Evolutionary conservation across 805 yeast genomes (phyloP).

Genomic region (Candida ficus): DNA sequence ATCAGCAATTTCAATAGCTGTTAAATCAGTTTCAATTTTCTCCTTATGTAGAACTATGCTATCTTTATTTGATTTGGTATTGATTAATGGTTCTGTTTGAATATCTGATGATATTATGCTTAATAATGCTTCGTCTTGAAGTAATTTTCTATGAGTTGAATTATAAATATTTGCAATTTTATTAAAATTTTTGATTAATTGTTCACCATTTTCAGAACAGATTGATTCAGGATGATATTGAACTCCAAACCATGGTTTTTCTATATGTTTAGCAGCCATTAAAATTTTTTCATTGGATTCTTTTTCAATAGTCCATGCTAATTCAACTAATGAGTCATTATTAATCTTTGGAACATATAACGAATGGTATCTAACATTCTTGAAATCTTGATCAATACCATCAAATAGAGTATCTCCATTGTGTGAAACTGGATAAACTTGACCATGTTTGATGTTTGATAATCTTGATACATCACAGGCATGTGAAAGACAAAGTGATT

Average conservation of each 20-base stretch:
- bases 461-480: conserved; percentile 55
- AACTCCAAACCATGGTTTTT: conserved; percentile 79
- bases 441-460: conserved; percentile 76
- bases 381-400: conserved; percentile 39
- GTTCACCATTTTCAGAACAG: conserved; percentile 65
- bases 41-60: not conserved
- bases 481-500: conserved; percentile 60
- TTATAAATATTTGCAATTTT: conserved; percentile 21
- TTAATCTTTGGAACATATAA: conserved; percentile 42
- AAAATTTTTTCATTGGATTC: conserved; percentile 34
- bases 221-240: conserved; percentile 97
- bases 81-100: conserved; percentile 18
- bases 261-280: conserved; percentile 73
- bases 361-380: conserved; percentile 88
- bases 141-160: conserved; percentile 20
- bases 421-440: conserved; percentile 43
- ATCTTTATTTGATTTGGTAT: not conserved
- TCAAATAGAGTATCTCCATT: conserved; percentile 34
- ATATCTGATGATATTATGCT: conserved; percentile 6
- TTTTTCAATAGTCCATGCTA: conserved; percentile 49
- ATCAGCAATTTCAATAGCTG: conserved; percentile 51
- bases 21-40: not conserved
- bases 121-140: conserved; percentile 10
- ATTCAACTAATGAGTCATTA: conserved; percentile 40
- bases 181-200: conserved; percentile 55